These are phyloP conservation scores for Neurospora terricola DNA, from an alignment of 495 filamentous ascomycete species.

Conservation along the genomic window DNA sequence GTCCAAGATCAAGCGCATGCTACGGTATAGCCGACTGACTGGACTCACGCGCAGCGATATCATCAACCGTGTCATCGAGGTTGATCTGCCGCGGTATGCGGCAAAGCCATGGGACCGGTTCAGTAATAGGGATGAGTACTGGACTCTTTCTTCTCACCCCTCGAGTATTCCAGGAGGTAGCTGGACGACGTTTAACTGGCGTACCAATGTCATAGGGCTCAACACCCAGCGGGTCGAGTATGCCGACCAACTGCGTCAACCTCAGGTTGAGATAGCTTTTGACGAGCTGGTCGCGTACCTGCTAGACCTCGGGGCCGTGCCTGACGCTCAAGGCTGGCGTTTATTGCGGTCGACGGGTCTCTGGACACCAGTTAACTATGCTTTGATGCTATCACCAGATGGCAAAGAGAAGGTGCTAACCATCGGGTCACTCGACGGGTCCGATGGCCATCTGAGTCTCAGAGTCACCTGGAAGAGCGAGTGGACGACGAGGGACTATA, in stretches of 20 bases:
- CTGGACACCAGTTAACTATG: conserved; percentile 54
- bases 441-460: conserved; percentile 52
- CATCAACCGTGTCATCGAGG: conserved; percentile 54
- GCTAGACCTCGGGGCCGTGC: conserved; percentile 52
- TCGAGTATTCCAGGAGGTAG: conserved; percentile 45
- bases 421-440: conserved; percentile 49
- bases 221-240: conserved; percentile 54
- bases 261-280: conserved; percentile 56
- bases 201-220: conserved; percentile 45
- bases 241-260: conserved; percentile 52
- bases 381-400: conserved; percentile 45
- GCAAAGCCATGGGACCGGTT: conserved; percentile 50
- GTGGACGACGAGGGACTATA: conserved; percentile 47
- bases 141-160: conserved; percentile 37
- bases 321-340: conserved; percentile 47
- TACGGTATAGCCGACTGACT: conserved; percentile 41
- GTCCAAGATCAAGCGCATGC: conserved; percentile 45
- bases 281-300: conserved; percentile 51
- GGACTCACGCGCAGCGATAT: conserved; percentile 51
- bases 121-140: conserved; percentile 42
- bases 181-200: conserved; percentile 59
- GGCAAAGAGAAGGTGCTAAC: conserved; percentile 40
- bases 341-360: conserved; percentile 48
- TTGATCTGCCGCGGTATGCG: conserved; percentile 53
- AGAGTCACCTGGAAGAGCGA: conserved; percentile 42